A percentile compares a stretch with the other conserved stretches of the same genome.
phyloP scores from a whole-genome alignment of 164 flowering plant genomes.

The Liquidambar formosana region DNA sequence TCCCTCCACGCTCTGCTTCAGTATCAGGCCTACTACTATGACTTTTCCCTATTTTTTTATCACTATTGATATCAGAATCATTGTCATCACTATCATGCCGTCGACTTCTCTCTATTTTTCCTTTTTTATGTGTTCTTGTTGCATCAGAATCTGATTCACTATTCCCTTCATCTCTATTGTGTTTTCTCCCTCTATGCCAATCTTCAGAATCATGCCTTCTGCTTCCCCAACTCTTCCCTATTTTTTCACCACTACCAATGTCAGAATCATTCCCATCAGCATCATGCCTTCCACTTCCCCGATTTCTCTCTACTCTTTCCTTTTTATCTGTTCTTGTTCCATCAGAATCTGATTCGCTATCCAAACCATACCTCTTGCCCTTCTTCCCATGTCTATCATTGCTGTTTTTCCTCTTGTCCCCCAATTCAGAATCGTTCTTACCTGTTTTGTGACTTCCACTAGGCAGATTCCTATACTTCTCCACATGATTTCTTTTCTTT shows the following conservation, averaged over 20 bases:
- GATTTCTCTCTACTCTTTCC: constrained; percentile 9
- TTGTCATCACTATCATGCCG: neutral
- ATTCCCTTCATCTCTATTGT: constrained; percentile 10
- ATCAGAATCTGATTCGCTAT: constrained; percentile 26
- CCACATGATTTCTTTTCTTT: too few species aligned
- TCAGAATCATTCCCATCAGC: constrained; percentile 32
- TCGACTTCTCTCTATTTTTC: neutral
- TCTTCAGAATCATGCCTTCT: constrained; percentile 17
- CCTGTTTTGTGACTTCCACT: constrained; percentile 9
- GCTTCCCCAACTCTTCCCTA: neutral
- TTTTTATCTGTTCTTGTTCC: constrained; percentile 10
- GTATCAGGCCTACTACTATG: too few species aligned
- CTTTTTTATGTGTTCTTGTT: too few species aligned
- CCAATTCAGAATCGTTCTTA: constrained; percentile 14
- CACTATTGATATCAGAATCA: neutral
- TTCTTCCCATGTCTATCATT: constrained; percentile 10
- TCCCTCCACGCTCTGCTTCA: neutral
- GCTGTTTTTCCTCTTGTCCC: constrained; percentile 8
- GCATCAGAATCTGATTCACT: too few species aligned
- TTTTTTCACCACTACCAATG: constrained; percentile 2
- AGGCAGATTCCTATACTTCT: neutral
- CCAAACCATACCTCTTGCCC: constrained; percentile 10
- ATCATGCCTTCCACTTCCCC: constrained; percentile 28
- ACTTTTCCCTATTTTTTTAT: too few species aligned
- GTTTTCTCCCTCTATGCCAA: constrained; percentile 16